These are phyloP conservation scores for Penicillium lagena DNA, from an alignment of 495 filamentous ascomycete genomes.

Conservation along the genomic window DNA sequence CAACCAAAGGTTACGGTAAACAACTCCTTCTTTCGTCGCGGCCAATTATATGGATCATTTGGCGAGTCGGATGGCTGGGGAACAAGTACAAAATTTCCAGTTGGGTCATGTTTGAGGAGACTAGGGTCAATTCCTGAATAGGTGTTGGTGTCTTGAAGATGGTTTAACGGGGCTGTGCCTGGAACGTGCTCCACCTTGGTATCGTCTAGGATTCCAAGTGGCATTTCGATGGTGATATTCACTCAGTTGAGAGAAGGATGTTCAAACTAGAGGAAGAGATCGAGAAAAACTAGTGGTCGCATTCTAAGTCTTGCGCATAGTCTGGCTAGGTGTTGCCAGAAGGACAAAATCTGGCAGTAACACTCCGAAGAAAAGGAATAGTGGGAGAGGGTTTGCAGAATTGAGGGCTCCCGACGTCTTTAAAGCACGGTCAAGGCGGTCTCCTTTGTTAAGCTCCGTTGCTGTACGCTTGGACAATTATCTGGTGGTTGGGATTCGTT, in stretches of 20 bases:
- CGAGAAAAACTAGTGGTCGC: too few relatives aligned
- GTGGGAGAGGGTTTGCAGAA: too few relatives aligned
- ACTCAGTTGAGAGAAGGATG: not conserved
- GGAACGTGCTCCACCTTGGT: constrained; percentile 56
- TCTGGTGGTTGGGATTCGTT: too few relatives aligned
- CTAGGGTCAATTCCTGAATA: constrained; percentile 29
- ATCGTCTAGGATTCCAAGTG: constrained; percentile 66
- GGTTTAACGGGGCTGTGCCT: constrained; percentile 37
- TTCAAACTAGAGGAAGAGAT: not conserved
- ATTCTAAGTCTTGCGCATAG: too few relatives aligned
- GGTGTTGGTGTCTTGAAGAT: constrained; percentile 7
- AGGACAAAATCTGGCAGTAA: too few relatives aligned
- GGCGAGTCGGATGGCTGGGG: constrained; percentile 42
- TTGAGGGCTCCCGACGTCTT: too few relatives aligned
- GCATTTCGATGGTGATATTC: constrained; percentile 42
- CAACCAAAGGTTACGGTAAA: constrained; percentile 26
- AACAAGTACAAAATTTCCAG: constrained; percentile 38
- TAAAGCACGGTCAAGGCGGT: too few relatives aligned
- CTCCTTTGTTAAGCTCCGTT: too few relatives aligned
- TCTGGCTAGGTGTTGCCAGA: too few relatives aligned
- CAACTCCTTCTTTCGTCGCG: constrained; percentile 36
- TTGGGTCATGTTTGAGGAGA: constrained; percentile 32
- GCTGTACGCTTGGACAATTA: too few relatives aligned
- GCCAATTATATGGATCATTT: constrained; percentile 44
- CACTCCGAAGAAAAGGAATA: too few relatives aligned